Conservation (phyloP, 805 yeast genomes). For the Yarrowia bubula region DNA sequence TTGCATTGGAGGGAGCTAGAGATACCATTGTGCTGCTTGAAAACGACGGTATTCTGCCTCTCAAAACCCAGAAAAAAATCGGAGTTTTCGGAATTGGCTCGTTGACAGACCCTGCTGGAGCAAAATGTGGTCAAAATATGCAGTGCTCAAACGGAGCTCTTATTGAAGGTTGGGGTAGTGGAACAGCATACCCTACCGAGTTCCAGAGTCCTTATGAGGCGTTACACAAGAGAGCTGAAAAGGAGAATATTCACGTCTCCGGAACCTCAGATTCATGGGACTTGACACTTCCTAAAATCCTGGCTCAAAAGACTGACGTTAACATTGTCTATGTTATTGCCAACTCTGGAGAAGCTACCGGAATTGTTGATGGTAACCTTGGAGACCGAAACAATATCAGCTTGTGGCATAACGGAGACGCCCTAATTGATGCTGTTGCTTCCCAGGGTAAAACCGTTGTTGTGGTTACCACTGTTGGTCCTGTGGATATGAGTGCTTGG, state of each 20-base stretch:
- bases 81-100: constrained; percentile 43
- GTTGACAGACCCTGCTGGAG: constrained; percentile 49
- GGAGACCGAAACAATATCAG: constrained; percentile 59
- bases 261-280: constrained; percentile 2
- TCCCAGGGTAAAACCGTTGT: constrained; percentile 54
- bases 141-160: constrained; percentile 53
- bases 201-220: constrained; percentile 59
- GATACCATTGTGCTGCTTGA: constrained; percentile 55
- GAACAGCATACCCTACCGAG: constrained; percentile 54
- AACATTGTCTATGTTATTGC: constrained; percentile 55
- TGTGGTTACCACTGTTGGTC: constrained; percentile 58
- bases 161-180: constrained; percentile 65
- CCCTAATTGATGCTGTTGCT: constrained; percentile 50
- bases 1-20: constrained; percentile 52
- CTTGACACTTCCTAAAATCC: not conserved
- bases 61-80: constrained; percentile 45
- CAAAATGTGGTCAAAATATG: constrained; percentile 51
- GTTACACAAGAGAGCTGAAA: constrained; percentile 44
- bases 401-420: constrained; percentile 59
- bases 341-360: constrained; percentile 58
- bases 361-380: constrained; percentile 56
- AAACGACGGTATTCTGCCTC: constrained; percentile 54
- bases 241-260: not conserved
- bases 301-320: constrained; percentile 42
- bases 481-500: constrained; percentile 54